Evolutionary conservation across 73 alveolate species (phyloP).

Genomic region (Paramecium pentaurelia): DNA sequence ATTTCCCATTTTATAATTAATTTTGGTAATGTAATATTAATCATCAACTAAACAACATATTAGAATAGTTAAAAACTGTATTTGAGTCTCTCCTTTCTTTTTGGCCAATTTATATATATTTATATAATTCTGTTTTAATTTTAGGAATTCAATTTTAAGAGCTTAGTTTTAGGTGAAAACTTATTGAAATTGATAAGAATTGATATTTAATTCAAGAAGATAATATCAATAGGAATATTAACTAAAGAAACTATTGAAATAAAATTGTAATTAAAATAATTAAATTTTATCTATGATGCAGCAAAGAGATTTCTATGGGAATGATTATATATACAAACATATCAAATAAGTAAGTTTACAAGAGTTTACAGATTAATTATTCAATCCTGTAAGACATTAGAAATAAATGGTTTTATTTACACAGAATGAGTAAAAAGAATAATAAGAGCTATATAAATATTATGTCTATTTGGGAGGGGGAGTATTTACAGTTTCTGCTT

Average conservation of each 20-base stretch:
- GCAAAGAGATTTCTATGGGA: conserved; percentile 29
- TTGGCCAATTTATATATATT: neutral
- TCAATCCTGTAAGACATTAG: conserved; percentile 23
- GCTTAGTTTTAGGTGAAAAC: neutral
- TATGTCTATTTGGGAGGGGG: neutral
- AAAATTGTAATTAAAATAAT: neutral
- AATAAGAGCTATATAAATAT: neutral
- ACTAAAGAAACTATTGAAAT: neutral
- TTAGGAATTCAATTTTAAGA: neutral
- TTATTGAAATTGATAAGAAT: neutral
- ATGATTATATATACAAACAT: conserved; percentile 21
- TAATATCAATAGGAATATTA: too few species aligned
- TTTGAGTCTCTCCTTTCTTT: neutral
- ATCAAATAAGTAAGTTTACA: neutral
- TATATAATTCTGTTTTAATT: neutral
- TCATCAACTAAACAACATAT: neutral
- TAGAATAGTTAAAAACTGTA: neutral
- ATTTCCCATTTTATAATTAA: conserved; percentile 11
- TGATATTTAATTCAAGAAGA: too few species aligned
- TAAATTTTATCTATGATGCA: conserved; percentile 27
- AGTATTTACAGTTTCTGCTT: neutral
- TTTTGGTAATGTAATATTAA: neutral
- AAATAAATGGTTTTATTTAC: neutral
- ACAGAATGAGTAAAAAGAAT: neutral
- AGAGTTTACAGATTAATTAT: neutral